phyloP scores from a whole-genome alignment of 163 green algal species.

The Smithsoniella earleae region DNA sequence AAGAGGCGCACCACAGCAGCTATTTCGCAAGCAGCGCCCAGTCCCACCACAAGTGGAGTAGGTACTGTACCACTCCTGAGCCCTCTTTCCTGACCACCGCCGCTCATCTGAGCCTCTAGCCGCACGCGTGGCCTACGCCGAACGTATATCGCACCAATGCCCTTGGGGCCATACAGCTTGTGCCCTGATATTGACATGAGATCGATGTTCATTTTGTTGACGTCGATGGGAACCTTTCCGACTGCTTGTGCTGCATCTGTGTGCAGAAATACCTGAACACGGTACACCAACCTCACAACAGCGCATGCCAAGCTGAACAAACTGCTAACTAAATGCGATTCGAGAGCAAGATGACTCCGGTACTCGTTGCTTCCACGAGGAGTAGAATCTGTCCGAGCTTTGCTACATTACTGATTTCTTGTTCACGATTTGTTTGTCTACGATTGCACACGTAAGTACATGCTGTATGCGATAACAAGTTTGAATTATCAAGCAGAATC shows the following conservation, averaged over 20 bases:
- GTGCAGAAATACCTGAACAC: slow-evolving; percentile 82
- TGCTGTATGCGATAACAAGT: too few relatives aligned
- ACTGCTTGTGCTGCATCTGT: slow-evolving; percentile 92
- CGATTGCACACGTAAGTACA: too few relatives aligned
- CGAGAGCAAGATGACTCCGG: too few relatives aligned
- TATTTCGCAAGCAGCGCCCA: slow-evolving; percentile 81
- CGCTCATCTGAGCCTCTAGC: slow-evolving; percentile 85
- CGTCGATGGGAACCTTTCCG: slow-evolving; percentile 90
- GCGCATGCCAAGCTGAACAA: too few relatives aligned
- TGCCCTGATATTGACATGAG: slow-evolving; percentile 93
- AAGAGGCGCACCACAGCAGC: slow-evolving; percentile 38
- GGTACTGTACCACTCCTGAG: slow-evolving; percentile 87
- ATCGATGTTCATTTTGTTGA: slow-evolving; percentile 84
- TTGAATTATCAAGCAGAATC: too few relatives aligned
- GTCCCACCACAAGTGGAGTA: slow-evolving; percentile 74
- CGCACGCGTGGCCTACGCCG: slow-evolving; percentile 82
- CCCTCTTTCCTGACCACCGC: slow-evolving; percentile 90
- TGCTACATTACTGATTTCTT: too few relatives aligned
- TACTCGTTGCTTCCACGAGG: too few relatives aligned
- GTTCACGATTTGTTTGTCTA: too few relatives aligned
- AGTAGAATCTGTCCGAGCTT: too few relatives aligned
- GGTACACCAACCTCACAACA: too few relatives aligned
- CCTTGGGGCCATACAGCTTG: slow-evolving; percentile 99
- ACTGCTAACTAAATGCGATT: too few relatives aligned
- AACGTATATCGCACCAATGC: slow-evolving; percentile 89